A percentile compares a stretch with the other conserved stretches of the same genome.
phyloP scores from a whole-genome alignment of 257 asterid genomes.

The Salvia rosmarinus region DNA sequence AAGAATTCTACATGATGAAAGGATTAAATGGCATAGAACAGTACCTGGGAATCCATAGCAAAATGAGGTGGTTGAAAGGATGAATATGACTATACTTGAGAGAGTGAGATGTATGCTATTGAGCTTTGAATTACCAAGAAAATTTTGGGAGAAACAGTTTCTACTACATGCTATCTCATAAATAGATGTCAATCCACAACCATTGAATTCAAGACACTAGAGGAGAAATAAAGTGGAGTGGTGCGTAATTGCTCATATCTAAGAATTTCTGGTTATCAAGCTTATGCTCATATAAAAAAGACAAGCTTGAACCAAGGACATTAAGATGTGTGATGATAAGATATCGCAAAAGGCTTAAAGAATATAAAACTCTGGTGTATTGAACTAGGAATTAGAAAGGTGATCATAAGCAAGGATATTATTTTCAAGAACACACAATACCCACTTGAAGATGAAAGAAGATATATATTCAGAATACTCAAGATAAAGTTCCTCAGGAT shows the following conservation, averaged over 20 bases:
- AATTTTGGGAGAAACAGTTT: background rate
- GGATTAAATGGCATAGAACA: background rate
- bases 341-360: background rate
- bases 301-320: background rate
- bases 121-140: background rate
- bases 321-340: background rate
- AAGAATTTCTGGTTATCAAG: background rate
- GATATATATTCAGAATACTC: too few species aligned
- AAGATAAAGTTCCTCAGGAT: background rate
- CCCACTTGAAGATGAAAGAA: too few species aligned
- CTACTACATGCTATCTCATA: background rate
- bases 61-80: background rate
- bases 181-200: too few species aligned
- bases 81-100: background rate
- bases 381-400: background rate
- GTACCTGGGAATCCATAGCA: background rate
- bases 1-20: background rate
- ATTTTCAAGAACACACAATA: too few species aligned
- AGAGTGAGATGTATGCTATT: too few species aligned
- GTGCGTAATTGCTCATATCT: background rate
- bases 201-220: too few species aligned
- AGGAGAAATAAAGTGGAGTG: too few species aligned
- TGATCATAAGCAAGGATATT: background rate
- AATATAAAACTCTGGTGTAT: background rate
- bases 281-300: background rate